phyloP scores from a whole-genome alignment of 192 early-diverging fungal species.

The Coemansia sp. region DNA sequence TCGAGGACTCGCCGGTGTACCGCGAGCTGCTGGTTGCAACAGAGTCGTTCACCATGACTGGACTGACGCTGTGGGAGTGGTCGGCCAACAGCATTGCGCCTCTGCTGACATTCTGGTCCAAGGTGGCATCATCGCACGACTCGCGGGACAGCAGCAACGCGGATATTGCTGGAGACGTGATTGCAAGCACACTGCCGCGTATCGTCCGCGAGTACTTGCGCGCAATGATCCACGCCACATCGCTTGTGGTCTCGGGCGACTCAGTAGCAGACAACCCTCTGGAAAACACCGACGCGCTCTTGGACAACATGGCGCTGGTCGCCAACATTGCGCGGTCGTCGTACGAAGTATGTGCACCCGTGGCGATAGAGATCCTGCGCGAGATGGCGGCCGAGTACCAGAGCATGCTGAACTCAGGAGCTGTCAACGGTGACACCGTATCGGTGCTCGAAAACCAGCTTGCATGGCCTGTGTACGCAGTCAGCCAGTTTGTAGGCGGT shows the following conservation, averaged over 20 bases:
- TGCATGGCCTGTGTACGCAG: slow-evolving; percentile 81
- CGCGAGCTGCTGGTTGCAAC: slow-evolving; percentile 37
- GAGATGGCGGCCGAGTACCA: slow-evolving; percentile 66
- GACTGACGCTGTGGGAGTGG: slow-evolving; percentile 60
- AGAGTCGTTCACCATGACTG: slow-evolving; percentile 35
- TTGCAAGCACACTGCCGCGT: slow-evolving; percentile 33
- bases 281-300: slow-evolving; percentile 59
- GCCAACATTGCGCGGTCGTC: slow-evolving; percentile 68
- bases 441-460: slow-evolving; percentile 64
- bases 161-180: slow-evolving; percentile 39
- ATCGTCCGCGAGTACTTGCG: slow-evolving; percentile 58
- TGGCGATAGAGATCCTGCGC: slow-evolving; percentile 60
- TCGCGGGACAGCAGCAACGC: slow-evolving; percentile 34
- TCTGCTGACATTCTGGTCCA: slow-evolving; percentile 85
- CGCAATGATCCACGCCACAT: slow-evolving; percentile 47
- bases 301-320: slow-evolving; percentile 70
- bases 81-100: slow-evolving; percentile 75
- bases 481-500: slow-evolving; percentile 68
- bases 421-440: slow-evolving; percentile 53
- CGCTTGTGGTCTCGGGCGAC: slow-evolving; percentile 26
- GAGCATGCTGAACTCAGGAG: slow-evolving; percentile 41
- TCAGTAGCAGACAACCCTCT: slow-evolving; percentile 43
- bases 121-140: slow-evolving; percentile 65
- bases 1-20: slow-evolving; percentile 74
- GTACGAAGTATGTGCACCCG: slow-evolving; percentile 63